Base-by-base conservation (phyloP, 441 rosid species). In the Capsella rubella region DNA sequence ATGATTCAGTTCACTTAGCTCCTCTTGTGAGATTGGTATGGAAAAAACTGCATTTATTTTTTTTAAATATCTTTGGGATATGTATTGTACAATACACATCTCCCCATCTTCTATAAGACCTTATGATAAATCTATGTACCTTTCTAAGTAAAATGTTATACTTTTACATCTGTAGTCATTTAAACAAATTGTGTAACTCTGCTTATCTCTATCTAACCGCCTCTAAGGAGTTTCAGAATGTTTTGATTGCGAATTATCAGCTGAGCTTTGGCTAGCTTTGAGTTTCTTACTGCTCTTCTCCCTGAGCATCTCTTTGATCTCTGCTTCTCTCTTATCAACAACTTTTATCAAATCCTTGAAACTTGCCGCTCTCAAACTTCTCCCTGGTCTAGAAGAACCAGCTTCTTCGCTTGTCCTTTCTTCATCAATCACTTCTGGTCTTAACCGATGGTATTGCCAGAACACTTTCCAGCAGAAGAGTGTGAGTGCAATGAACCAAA, bases 301-400 rank as follows among this genome's bases (percentile, higher is more conserved):
- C 78, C 78, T 89, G 12, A 88, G 81, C 69, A 75, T 86, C 55
- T 84, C 87, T 76, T 92, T 92, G 40, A 88, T 76, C 82, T 88
- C 96, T 61, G 40, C 54, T 80, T 92, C 98, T 78, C 83, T 90
- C 82, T 29, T 87, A 74, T 95, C 99, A 40, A 87, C 84, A 81
- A 90, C 92, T 31, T 68, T 93, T 2, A 90, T 68, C 82, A 83
- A 75, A 42, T 84, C 59, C 84, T 80, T 88, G 78, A 89, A 81
- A 87, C 94, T 92, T 6, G 78, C 69, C 0, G 90, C 4, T 43
- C 63, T 79, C 29, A 75, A 1, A 11, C 84, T 9, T 47, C 80
- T 85, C 67, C 86, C 67, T 51, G 87, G 11, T 71, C 82, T 80
- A 58, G 78, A 78, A 10, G 88, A 84, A 53, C 84, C 85, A 4